Evolutionary conservation across 768 basidiomycete species (phyloP), one percentile per base, ranked within the genome.

Genomic region (Naganishia randhawae): DNA sequence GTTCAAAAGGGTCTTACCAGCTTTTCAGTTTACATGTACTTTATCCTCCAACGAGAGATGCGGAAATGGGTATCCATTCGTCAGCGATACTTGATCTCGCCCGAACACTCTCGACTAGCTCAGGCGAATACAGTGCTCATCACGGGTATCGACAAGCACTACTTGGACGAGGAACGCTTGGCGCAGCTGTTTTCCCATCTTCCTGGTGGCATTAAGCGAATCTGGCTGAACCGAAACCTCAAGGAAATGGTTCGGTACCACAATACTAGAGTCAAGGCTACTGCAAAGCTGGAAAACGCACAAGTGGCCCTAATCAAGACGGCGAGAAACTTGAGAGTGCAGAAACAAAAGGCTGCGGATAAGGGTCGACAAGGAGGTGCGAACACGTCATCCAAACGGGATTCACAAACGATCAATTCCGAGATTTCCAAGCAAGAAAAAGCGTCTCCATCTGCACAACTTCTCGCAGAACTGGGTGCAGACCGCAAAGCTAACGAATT

Each of bases 191-290:
- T 91, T 79, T 84, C 85, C n/a, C 84, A 85, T 66, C 84, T 97
- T 2, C 95, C 96, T 0, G 94, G 94, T 11, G 94, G 94, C 17
- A 89, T 94, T 9, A 88, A 87, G 76, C 86, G 86, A 71, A 86
- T 99, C 41, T 99, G 95, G 93, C 84, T 98, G 42, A 95, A 93
- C 78, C 84, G 90, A 55, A 85, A 97, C 75, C 83, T 97, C 32
- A 91, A 91, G 77, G 88, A 91, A 11, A 84, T 99, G 61, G 93
- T 93, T 0, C 87, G 89, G 48, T 75, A 91, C 22, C 89, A 90
- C 73, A 86, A 93, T 37, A 85, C 89, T 39, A 88, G 92, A 25
- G 77, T 87, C 17, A 83, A 83, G 2, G 91, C 91, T 0, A 87
- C 85, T 72, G 82, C 82, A 68, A 91, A 89, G 79, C 86, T 99